These are phyloP conservation scores for Aspergillus costaricaensis DNA, from an alignment of 2,329 filamentous ascomycete species.

Conservation along the genomic window DNA sequence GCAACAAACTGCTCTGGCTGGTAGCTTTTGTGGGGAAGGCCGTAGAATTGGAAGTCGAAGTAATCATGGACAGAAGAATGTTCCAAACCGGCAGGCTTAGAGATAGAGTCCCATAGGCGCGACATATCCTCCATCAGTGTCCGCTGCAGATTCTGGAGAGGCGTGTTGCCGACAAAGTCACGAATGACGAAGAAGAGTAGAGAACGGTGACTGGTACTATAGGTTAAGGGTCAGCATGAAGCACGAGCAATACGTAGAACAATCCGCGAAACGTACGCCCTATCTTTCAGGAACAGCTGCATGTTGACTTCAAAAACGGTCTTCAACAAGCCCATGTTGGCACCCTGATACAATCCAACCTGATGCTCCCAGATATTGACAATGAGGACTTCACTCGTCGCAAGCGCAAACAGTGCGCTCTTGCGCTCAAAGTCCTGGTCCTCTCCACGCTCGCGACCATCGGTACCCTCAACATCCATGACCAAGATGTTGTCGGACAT, in stretches of 20 bases:
- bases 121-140: slow-evolving; percentile 88
- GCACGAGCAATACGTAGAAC: background rate
- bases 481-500: slow-evolving; percentile 99
- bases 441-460: slow-evolving; percentile 92
- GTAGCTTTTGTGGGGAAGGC: slow-evolving; percentile 93
- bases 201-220: slow-evolving; percentile 79
- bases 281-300: slow-evolving; percentile 94
- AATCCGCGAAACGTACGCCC: slow-evolving; percentile 64
- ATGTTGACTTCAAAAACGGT: slow-evolving; percentile 99
- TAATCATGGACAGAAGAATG: slow-evolving; percentile 91
- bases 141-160: slow-evolving; percentile 83
- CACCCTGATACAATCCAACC: slow-evolving; percentile 94
- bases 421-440: slow-evolving; percentile 99
- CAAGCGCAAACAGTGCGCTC: slow-evolving; percentile 93
- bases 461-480: slow-evolving; percentile 98
- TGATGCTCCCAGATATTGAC: slow-evolving; percentile 99
- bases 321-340: slow-evolving; percentile 98
- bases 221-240: slow-evolving; percentile 26
- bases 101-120: slow-evolving; percentile 89
- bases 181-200: slow-evolving; percentile 98
- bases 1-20: slow-evolving; percentile 87
- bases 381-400: slow-evolving; percentile 95
- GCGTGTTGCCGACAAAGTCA: slow-evolving; percentile 91
- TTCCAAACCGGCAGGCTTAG: slow-evolving; percentile 87
- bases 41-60: slow-evolving; percentile 97